These are phyloP conservation scores for Hyphopichia homilentoma DNA, from an alignment of 805 yeast genomes.

Conservation along the genomic window DNA sequence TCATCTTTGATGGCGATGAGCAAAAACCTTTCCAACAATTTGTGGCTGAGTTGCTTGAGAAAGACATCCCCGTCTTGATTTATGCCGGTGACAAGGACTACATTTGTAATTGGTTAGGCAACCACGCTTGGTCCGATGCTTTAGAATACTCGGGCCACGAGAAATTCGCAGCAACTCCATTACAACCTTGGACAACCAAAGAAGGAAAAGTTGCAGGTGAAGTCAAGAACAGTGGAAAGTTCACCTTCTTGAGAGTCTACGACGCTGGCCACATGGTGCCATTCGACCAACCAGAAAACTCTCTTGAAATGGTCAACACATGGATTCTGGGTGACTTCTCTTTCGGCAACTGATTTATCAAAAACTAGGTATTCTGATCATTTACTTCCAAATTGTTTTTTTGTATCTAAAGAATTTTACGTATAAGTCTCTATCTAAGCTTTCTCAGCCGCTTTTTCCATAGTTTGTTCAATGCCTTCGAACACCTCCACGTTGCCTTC, in stretches of 20 bases:
- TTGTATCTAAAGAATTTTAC: not conserved
- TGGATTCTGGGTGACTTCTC: constrained; percentile 73
- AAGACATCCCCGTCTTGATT: constrained; percentile 36
- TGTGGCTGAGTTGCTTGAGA: constrained; percentile 40
- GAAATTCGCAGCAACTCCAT: constrained; percentile 14
- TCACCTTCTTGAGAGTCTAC: constrained; percentile 79
- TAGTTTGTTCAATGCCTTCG: constrained; percentile 2
- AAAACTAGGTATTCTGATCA: not conserved
- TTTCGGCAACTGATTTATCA: constrained; percentile 13
- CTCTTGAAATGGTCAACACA: constrained; percentile 78
- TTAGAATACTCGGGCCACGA: constrained; percentile 23
- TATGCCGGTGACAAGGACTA: constrained; percentile 46
- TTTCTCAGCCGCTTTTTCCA: too few relatives aligned
- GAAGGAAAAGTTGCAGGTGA: constrained; percentile 60
- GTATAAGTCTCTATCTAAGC: too few relatives aligned
- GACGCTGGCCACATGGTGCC: constrained; percentile 98
- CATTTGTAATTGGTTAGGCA: constrained; percentile 46
- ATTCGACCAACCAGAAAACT: constrained; percentile 73
- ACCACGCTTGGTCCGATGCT: constrained; percentile 38
- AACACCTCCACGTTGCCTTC: not conserved
- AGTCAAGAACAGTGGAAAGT: constrained; percentile 65
- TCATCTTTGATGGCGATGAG: constrained; percentile 60
- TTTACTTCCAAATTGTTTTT: not conserved
- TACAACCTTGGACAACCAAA: constrained; percentile 36
- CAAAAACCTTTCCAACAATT: constrained; percentile 69